Evolutionary conservation across 495 filamentous ascomycete species (phyloP).

Genomic region (Trypethelium eluteriae): DNA sequence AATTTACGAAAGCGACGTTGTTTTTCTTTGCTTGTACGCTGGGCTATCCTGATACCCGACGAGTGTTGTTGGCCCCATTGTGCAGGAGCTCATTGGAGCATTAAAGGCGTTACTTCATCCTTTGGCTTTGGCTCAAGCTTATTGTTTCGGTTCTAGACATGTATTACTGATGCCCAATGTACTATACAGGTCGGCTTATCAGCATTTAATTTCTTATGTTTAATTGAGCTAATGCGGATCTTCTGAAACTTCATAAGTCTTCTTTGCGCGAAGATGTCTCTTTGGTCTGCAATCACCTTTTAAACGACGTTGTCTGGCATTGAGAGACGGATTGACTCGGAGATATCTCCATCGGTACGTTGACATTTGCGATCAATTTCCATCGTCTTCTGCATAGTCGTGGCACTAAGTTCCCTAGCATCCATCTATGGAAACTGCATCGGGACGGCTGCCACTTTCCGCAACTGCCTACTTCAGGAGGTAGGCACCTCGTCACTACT

Average conservation of each 20-base stretch:
- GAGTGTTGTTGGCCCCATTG: not conserved
- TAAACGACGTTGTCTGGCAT: no score
- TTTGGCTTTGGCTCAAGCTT: not conserved
- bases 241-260: not conserved
- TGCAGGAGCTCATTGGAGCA: not conserved
- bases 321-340: no score
- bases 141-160: not conserved
- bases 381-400: no score
- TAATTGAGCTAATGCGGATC: not conserved
- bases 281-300: no score
- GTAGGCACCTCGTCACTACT: not conserved
- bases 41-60: not conserved
- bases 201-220: not conserved
- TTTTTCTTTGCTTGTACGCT: not conserved
- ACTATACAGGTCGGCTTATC: not conserved
- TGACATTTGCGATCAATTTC: no score
- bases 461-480: not conserved
- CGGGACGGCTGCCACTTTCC: not conserved
- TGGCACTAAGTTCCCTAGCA: no score
- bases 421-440: no score
- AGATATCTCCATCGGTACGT: no score
- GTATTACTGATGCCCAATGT: not conserved
- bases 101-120: not conserved
- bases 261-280: not conserved
- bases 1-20: not conserved